Evolutionary conservation across 805 yeast species (phyloP), one percentile per base, ranked within the genome.

Genomic region (Lipomyces orientalis): DNA sequence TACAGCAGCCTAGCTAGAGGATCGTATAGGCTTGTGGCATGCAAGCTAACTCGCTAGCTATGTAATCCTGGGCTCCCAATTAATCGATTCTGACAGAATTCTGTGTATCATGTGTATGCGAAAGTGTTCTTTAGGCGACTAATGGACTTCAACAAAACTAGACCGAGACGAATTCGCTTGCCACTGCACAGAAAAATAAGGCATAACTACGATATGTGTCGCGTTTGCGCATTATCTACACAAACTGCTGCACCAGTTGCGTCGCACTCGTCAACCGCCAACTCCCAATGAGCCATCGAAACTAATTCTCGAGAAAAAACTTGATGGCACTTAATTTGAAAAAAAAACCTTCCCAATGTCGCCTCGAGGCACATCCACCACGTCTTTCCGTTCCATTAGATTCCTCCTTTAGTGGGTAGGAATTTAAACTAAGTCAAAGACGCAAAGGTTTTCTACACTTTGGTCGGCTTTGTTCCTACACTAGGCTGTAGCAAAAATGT

Each of bases 401-500:
- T 29, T 39, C 49, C 34, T 56, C 49, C 58, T 14, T 56, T 56
- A 22, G 5, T 6, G 29, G 49, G 31, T 14, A 33, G 49, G 60
- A 29, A 52, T 25, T 31, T 52, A 22, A 31, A 16, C 34, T 52
- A 52, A 10, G 55, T 52, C 29, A 16, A 25, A 8, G 7, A 31
- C 34, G n/a, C 10, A 25, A 16, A 3, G 29, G 12, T 19, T 49
- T 52, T 31, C 8, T 8, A 10, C 34, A 19, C 34, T 52, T 52
- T 52, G n/a, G 2, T n/a, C 14, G 54, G 43, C 4, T 3, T 43
- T 43, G 49, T 43, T n/a, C 49, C 49, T 5, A 9, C 39, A 35
- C 49, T 43, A 43, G 49, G 49, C 49, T 43, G 49, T 33, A n/a
- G 34, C 37, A 12, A 29, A 29, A 54, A 95, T 94, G 99, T 95